phyloP scores from a whole-genome alignment of 768 basidiomycete genomes.

The Zangia roseola region DNA sequence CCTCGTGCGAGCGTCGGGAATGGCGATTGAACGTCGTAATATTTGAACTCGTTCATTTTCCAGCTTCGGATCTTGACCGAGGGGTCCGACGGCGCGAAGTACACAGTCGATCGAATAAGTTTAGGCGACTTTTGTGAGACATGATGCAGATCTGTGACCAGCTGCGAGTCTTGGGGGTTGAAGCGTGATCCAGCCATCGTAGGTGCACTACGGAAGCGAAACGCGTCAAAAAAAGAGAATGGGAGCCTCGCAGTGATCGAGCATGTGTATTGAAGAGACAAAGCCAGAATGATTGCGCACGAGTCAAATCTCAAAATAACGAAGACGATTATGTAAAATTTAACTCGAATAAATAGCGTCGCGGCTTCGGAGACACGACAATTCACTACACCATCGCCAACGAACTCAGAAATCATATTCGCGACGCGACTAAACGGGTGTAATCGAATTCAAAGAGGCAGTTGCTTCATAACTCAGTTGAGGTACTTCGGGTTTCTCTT shows the following conservation, averaged over 20 bases:
- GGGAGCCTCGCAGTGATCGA: not conserved
- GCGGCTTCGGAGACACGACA: too few relatives aligned
- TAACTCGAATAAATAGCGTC: too few relatives aligned
- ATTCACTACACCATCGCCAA: too few relatives aligned
- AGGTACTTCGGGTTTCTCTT: too few relatives aligned
- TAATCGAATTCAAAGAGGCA: too few relatives aligned
- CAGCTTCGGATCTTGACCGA: constrained; percentile 69
- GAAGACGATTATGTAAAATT: too few relatives aligned
- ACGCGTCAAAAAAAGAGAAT: constrained; percentile 4
- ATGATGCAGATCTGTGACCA: constrained; percentile 52
- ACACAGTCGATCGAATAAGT: constrained; percentile 59
- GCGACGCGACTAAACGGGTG: too few relatives aligned
- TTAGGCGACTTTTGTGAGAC: constrained; percentile 58
- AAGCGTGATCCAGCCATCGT: constrained; percentile 25
- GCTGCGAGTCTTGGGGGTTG: constrained; percentile 50
- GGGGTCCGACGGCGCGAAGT: constrained; percentile 57
- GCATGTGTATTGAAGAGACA: constrained; percentile 15
- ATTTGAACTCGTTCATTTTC: constrained; percentile 99
- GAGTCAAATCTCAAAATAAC: too few relatives aligned
- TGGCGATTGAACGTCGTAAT: constrained; percentile 83
- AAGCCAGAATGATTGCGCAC: too few relatives aligned
- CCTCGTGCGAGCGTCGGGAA: constrained; percentile 96
- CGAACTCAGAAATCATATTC: too few relatives aligned
- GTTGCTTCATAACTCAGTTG: too few relatives aligned
- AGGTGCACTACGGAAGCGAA: constrained; percentile 1